Conservation (phyloP, 257 asterid species). For the Solanum clarkiae region DNA sequence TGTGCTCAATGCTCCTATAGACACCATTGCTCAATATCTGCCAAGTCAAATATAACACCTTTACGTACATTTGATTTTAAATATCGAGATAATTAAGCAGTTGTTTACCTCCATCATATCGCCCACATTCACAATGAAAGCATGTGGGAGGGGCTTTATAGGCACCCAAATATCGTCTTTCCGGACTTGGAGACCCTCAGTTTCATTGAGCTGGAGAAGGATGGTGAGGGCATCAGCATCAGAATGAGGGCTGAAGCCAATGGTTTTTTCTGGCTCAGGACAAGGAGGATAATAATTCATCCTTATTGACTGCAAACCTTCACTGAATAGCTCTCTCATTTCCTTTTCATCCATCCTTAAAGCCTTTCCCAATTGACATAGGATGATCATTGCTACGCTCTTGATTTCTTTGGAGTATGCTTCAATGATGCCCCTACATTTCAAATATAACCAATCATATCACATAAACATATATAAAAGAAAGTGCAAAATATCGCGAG, state of each 20-base stretch:
- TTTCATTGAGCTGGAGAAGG: constrained; percentile 37
- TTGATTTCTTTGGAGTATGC: constrained; percentile 20
- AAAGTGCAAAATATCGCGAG: no score
- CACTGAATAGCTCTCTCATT: constrained; percentile 9
- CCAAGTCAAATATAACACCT: not conserved
- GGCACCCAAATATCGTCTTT: constrained; percentile 38
- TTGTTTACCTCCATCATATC: constrained; percentile 37
- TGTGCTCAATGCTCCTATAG: constrained; percentile 40
- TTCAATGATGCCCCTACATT: constrained; percentile 22
- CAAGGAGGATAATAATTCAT: constrained; percentile 52
- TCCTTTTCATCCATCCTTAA: constrained; percentile 28
- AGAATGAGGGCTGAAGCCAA: constrained; percentile 39
- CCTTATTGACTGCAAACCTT: constrained; percentile 36
- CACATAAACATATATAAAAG: not conserved
- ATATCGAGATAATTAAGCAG: no score
- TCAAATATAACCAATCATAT: not conserved
- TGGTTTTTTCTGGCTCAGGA: constrained; percentile 32
- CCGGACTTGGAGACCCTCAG: constrained; percentile 36
- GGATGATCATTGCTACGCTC: constrained; percentile 13
- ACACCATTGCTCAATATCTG: constrained; percentile 42
- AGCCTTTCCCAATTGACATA: constrained; percentile 28
- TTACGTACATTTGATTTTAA: not conserved
- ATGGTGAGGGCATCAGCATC: constrained; percentile 49
- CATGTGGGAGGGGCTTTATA: constrained; percentile 27
- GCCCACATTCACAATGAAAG: constrained; percentile 40